These are phyloP conservation scores for Fusarium sp. DNA, from an alignment of 2,329 filamentous ascomycete species.

Conservation along the genomic window DNA sequence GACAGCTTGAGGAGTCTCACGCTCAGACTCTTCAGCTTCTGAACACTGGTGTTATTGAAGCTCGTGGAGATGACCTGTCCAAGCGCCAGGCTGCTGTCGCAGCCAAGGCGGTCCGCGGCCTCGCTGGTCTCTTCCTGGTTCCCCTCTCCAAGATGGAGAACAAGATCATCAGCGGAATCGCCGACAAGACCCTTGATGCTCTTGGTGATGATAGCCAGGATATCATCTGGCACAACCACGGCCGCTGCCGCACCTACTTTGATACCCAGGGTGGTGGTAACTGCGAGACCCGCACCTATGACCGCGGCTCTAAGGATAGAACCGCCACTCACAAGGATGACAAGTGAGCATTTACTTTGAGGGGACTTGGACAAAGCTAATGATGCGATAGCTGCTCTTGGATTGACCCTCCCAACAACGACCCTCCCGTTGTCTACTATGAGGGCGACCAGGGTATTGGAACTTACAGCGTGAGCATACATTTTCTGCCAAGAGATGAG, in stretches of 20 bases:
- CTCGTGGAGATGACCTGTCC: background rate
- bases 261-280: constrained; percentile 8
- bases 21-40: background rate
- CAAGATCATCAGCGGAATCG: background rate
- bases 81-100: constrained; percentile 3
- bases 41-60: background rate
- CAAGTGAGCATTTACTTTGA: background rate
- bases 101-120: background rate
- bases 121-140: constrained; percentile 1
- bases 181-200: background rate
- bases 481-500: background rate
- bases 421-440: constrained; percentile 4
- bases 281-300: constrained; percentile 11
- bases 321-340: constrained; percentile 3
- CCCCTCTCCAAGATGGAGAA: background rate
- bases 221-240: constrained; percentile 11
- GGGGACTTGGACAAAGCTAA: background rate
- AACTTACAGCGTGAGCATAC: constrained; percentile 1
- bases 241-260: constrained; percentile 5
- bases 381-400: background rate
- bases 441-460: constrained; percentile 10
- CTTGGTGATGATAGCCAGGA: background rate
- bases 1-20: background rate
- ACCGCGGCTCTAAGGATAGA: background rate
- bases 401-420: background rate